These are phyloP conservation scores for Arbutus unedo DNA, from an alignment of 148 eudicot genomes.

Conservation along the genomic window DNA sequence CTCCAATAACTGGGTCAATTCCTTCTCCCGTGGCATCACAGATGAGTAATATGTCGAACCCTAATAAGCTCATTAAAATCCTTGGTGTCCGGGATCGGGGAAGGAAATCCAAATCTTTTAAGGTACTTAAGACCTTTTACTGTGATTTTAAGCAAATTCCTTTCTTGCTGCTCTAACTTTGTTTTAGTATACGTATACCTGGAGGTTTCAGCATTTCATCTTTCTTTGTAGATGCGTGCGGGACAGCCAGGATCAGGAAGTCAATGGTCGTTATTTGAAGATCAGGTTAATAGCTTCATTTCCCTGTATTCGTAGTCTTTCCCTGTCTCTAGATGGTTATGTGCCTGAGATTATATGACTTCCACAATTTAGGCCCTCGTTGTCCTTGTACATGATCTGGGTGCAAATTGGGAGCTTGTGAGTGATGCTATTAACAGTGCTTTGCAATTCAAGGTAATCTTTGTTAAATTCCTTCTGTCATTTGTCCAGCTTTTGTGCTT, in stretches of 20 bases:
- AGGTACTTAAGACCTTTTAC: slow-evolving; percentile 43
- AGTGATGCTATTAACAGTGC: slow-evolving; percentile 91
- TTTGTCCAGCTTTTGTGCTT: background rate
- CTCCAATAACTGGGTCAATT: slow-evolving; percentile 59
- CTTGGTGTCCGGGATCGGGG: slow-evolving; percentile 73
- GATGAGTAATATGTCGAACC: slow-evolving; percentile 87
- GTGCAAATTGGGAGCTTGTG: slow-evolving; percentile 98
- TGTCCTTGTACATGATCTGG: slow-evolving; percentile 97
- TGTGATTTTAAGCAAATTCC: background rate
- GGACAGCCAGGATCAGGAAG: slow-evolving; percentile 70
- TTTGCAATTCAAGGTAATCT: slow-evolving; percentile 73
- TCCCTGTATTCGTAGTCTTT: background rate
- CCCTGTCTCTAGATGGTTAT: slow-evolving; percentile 8
- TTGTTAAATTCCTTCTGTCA: background rate
- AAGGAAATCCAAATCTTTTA: slow-evolving; percentile 63
- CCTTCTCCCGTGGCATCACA: slow-evolving; percentile 91
- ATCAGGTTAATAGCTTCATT: slow-evolving; percentile 54
- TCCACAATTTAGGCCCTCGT: slow-evolving; percentile 69
- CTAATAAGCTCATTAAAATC: slow-evolving; percentile 74
- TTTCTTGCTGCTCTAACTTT: background rate
- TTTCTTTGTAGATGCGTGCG: slow-evolving; percentile 49
- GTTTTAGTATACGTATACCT: background rate
- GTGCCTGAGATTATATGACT: slow-evolving; percentile 22
- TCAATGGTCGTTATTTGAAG: slow-evolving; percentile 85
- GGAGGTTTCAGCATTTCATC: slow-evolving; percentile 25